phyloP scores from a whole-genome alignment of 2,329 filamentous ascomycete genomes.

The Ceratocystiopsis brevicomis region DNA sequence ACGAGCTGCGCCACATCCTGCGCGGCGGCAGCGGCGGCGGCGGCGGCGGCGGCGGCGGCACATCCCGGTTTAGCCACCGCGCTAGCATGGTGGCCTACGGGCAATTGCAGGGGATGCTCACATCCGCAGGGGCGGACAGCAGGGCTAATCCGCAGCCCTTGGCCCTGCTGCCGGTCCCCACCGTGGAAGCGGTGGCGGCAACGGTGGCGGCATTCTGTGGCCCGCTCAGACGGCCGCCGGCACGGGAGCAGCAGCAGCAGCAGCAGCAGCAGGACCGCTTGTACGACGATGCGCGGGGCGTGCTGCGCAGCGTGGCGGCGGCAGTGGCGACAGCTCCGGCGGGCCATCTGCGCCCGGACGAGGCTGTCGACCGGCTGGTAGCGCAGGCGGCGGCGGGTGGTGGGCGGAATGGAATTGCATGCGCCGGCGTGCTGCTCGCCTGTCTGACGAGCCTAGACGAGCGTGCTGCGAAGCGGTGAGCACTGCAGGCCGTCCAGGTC shows the following conservation, averaged over 20 bases:
- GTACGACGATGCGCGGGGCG: too few relatives aligned
- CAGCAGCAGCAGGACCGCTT: neutral
- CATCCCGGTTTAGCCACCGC: too few relatives aligned
- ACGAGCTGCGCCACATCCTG: constrained; percentile 17
- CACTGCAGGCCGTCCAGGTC: too few relatives aligned
- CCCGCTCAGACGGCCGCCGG: constrained; percentile 9
- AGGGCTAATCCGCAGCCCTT: constrained; percentile 17
- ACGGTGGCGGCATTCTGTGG: constrained; percentile 21
- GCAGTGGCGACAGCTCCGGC: too few relatives aligned
- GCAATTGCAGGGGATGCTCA: constrained; percentile 17
- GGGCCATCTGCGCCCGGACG: neutral
- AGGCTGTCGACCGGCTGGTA: neutral
- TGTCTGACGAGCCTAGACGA: too few relatives aligned
- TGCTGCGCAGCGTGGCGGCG: neutral
- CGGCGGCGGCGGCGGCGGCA: constrained; percentile 10
- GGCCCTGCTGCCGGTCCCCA: constrained; percentile 24
- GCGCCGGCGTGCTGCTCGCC: too few relatives aligned
- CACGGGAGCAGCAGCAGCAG: neutral
- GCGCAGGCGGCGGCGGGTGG: neutral
- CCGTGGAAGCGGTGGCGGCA: constrained; percentile 16
- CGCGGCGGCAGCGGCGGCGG: neutral
- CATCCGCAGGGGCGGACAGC: neutral
- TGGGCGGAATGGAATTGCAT: too few relatives aligned
- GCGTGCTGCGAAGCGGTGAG: too few relatives aligned
- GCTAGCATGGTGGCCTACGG: constrained; percentile 12